Conservation (phyloP, 148 eudicot species). For the Dysphania ambrosioides region DNA sequence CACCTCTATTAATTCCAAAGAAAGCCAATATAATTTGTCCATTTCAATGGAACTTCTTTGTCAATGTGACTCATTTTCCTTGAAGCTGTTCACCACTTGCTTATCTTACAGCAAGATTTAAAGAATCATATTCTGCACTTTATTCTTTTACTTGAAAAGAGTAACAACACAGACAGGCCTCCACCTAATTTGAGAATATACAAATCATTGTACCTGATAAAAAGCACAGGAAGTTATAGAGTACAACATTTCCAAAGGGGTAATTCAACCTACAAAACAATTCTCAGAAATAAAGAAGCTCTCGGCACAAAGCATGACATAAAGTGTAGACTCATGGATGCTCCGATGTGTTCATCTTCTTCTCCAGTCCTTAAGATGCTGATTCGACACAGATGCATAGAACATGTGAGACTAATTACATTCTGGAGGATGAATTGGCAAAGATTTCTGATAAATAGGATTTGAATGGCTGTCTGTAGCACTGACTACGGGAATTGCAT, state of each 20-base stretch:
- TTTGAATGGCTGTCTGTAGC: neutral
- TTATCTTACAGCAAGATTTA: neutral
- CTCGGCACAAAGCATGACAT: neutral
- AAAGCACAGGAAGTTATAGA: neutral
- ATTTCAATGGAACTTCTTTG: slow-evolving; percentile 6
- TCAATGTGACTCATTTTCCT: slow-evolving; percentile 11
- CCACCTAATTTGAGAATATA: slow-evolving; percentile 4
- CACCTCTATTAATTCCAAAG: neutral
- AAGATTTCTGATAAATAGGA: neutral
- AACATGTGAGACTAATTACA: neutral
- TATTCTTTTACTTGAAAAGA: slow-evolving; percentile 5
- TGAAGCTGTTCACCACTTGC: slow-evolving; percentile 15
- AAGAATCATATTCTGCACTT: slow-evolving; percentile 16
- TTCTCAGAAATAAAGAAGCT: neutral
- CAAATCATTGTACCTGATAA: slow-evolving; percentile 1
- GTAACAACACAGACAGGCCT: slow-evolving; percentile 10
- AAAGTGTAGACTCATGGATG: neutral
- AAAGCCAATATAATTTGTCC: slow-evolving; percentile 8
- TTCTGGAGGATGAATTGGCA: neutral
- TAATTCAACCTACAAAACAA: neutral
- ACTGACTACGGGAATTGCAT: neutral
- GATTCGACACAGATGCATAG: neutral
- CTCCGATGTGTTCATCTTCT: neutral
- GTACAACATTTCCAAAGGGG: neutral
- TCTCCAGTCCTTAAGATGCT: neutral